Evolutionary conservation across 352 stramenopile species (phyloP).

Genomic region (Pythium rhizo-oryzae): DNA sequence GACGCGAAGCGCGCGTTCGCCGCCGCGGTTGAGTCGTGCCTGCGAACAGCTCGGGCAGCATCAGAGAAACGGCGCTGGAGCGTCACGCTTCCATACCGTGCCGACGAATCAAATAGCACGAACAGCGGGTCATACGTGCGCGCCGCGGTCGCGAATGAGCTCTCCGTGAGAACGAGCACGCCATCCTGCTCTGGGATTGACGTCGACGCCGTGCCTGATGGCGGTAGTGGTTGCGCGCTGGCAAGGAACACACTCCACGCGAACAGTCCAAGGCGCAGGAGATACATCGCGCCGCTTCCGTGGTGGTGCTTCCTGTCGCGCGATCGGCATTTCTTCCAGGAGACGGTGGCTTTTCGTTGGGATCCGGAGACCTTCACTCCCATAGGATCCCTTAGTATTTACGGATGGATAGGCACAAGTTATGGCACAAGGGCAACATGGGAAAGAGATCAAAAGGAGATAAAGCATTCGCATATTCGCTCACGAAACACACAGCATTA

Average conservation of each 20-base stretch:
- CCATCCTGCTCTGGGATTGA: constrained; percentile 29
- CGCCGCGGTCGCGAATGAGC: constrained; percentile 21
- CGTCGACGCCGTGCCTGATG: not conserved
- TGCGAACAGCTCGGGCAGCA: constrained; percentile 34
- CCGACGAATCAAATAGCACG: constrained; percentile 44
- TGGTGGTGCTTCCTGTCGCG: too few relatives aligned
- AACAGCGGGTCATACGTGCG: constrained; percentile 38
- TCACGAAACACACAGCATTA: not conserved
- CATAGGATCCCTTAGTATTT: not conserved
- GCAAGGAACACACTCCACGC: not conserved
- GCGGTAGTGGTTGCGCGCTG: not conserved
- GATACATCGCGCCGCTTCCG: not conserved
- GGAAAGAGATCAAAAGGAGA: constrained; percentile 1
- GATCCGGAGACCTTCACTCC: constrained; percentile 15
- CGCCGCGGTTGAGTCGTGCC: constrained; percentile 17
- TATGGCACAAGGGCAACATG: constrained; percentile 19
- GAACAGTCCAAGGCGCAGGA: not conserved
- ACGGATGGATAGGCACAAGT: not conserved
- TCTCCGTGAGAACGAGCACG: constrained; percentile 38
- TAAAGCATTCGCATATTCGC: constrained; percentile 17
- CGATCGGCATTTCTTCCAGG: not conserved
- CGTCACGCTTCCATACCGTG: constrained; percentile 32
- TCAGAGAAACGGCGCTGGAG: constrained; percentile 38
- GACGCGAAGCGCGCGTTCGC: constrained; percentile 31
- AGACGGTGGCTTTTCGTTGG: constrained; percentile 11